These are phyloP conservation scores for Xylariaceae sp. DNA, from an alignment of 2,329 filamentous ascomycete genomes.

Conservation along the genomic window DNA sequence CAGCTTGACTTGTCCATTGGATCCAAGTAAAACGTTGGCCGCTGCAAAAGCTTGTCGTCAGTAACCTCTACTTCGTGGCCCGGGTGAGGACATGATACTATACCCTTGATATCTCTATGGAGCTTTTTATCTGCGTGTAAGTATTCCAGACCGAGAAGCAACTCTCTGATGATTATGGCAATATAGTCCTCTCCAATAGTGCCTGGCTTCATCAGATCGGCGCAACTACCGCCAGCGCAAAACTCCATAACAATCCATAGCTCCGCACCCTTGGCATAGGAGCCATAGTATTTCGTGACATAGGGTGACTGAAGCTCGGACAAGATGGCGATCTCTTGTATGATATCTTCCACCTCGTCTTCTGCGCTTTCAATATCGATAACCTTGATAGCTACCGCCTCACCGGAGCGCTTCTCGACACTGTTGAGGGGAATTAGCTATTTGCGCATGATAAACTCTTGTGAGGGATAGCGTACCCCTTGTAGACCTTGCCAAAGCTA, in stretches of 20 bases:
- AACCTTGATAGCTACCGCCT: conserved; percentile 95
- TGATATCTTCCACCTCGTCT: conserved; percentile 98
- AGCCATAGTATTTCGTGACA: conserved; percentile 96
- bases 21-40: conserved; percentile 83
- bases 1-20: conserved; percentile 92
- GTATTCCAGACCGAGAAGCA: conserved; percentile 87
- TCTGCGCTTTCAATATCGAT: conserved; percentile 99
- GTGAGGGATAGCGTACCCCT: conserved; percentile 59
- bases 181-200: conserved; percentile 92
- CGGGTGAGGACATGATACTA: background rate
- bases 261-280: conserved; percentile 91
- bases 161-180: conserved; percentile 85
- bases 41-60: conserved; percentile 46
- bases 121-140: conserved; percentile 93
- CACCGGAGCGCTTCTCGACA: conserved; percentile 87
- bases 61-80: conserved; percentile 4
- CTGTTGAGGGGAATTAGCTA: conserved; percentile 39
- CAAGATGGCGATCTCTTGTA: conserved; percentile 95
- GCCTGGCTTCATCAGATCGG: conserved; percentile 91
- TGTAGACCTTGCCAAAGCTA: conserved; percentile 98
- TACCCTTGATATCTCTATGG: conserved; percentile 93
- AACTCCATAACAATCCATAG: conserved; percentile 99
- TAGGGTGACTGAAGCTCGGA: conserved; percentile 94
- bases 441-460: background rate
- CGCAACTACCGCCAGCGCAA: conserved; percentile 93